Conservation (phyloP, 2,329 filamentous ascomycete genomes). For the Reticulascus tulasneorum region DNA sequence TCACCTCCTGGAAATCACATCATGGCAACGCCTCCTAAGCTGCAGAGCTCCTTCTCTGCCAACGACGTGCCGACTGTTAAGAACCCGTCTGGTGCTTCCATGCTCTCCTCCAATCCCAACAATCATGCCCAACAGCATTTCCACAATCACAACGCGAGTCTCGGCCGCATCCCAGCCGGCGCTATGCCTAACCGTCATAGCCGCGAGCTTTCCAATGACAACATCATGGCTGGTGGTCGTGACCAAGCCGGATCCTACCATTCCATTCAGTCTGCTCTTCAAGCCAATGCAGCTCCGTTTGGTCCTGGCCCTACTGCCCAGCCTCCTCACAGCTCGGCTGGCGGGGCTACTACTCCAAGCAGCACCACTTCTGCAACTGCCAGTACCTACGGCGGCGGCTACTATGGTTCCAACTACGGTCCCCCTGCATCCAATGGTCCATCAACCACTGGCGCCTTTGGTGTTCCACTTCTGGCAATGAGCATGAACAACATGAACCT, state of each 20-base stretch:
- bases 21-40: slow-evolving; percentile 64
- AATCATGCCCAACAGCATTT: slow-evolving; percentile 60
- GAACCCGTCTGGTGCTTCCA: slow-evolving; percentile 55
- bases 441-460: slow-evolving; percentile 21
- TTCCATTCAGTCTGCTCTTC: slow-evolving; percentile 67
- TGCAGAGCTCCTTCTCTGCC: slow-evolving; percentile 85
- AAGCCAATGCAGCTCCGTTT: slow-evolving; percentile 76
- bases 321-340: slow-evolving; percentile 17
- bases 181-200: slow-evolving; percentile 65
- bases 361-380: slow-evolving; percentile 3
- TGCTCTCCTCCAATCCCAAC: slow-evolving; percentile 49
- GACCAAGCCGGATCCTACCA: slow-evolving; percentile 48
- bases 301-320: slow-evolving; percentile 52
- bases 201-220: slow-evolving; percentile 63
- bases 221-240: slow-evolving; percentile 32
- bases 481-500: slow-evolving; percentile 65
- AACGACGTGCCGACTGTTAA: slow-evolving; percentile 87
- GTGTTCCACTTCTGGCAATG: slow-evolving; percentile 60
- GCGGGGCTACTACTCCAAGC: slow-evolving; percentile 18
- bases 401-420: slow-evolving; percentile 9
- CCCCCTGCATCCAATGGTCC: slow-evolving; percentile 8
- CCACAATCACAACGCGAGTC: slow-evolving; percentile 76
- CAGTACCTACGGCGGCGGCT: slow-evolving; percentile 7
- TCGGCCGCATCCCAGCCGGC: slow-evolving; percentile 72
- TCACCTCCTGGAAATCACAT: slow-evolving; percentile 45